Evolutionary conservation across 1,284 basidiomycete species (phyloP).

Genomic region (Irpex sp.): DNA sequence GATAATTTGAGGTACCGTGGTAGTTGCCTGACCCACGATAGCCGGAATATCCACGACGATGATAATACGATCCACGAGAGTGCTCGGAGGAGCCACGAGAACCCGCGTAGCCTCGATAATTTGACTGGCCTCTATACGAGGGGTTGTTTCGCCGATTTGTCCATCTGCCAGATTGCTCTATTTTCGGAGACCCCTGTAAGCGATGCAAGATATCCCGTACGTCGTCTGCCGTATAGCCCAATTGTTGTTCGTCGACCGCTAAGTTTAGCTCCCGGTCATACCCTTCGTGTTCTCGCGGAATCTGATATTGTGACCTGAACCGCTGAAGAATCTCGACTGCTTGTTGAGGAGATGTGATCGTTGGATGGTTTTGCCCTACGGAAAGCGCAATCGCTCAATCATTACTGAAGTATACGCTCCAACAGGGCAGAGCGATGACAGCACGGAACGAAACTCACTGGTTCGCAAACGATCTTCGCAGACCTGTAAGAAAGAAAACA

Average conservation of each 20-base stretch:
- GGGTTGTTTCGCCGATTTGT: not conserved
- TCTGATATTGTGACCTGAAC: constrained; percentile 51
- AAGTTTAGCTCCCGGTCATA: constrained; percentile 55
- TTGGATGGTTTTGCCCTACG: constrained; percentile 61
- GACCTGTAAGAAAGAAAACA: constrained; percentile 1
- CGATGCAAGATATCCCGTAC: not conserved
- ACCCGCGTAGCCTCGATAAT: not conserved
- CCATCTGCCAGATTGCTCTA: not conserved
- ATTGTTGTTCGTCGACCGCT: constrained; percentile 3
- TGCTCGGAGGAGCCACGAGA: not conserved
- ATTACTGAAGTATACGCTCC: no score
- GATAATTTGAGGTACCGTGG: not conserved
- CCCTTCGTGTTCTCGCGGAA: constrained; percentile 50
- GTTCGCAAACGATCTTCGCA: constrained; percentile 8
- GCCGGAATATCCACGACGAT: not conserved
- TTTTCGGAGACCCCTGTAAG: not conserved
- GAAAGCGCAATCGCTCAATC: not conserved
- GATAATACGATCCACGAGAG: not conserved
- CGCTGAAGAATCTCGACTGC: constrained; percentile 55
- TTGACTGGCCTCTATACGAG: not conserved
- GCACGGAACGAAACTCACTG: constrained; percentile 2
- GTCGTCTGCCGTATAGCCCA: not conserved
- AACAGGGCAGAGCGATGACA: not conserved
- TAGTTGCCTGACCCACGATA: not conserved
- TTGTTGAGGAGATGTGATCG: constrained; percentile 52